Evolutionary conservation across 108 stramenopile genomes (phyloP).

Genomic region (Discostella stelligeroides): DNA sequence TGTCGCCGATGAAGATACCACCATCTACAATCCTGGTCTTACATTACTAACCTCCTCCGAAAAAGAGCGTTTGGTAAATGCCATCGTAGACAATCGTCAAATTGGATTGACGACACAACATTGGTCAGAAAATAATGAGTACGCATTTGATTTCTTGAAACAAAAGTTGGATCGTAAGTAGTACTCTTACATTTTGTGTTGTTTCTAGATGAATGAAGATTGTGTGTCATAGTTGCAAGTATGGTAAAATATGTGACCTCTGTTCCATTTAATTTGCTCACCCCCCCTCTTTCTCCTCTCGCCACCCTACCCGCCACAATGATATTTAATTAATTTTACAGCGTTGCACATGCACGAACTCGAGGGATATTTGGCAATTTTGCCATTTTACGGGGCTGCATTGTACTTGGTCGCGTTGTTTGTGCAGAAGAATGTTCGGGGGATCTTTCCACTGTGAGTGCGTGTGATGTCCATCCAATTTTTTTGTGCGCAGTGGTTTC

Average conservation of each 20-base stretch:
- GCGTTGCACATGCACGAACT: conserved; percentile 75
- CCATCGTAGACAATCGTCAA: conserved; percentile 61
- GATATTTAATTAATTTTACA: no score
- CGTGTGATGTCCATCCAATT: background rate
- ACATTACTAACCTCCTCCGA: conserved; percentile 73
- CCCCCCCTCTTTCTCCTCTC: no score
- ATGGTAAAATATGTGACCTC: no score
- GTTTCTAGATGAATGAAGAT: no score
- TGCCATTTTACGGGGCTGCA: conserved; percentile 70
- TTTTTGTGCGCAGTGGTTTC: no score
- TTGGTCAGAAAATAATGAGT: conserved; percentile 74
- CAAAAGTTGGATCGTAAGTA: conserved; percentile 59
- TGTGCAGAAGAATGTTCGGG: conserved; percentile 71
- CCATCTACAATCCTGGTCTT: conserved; percentile 87
- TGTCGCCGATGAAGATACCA: conserved; percentile 83
- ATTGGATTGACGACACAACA: conserved; percentile 41
- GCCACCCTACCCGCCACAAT: no score
- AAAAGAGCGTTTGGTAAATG: conserved; percentile 72
- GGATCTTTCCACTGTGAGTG: conserved; percentile 50
- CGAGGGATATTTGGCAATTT: conserved; percentile 63
- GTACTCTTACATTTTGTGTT: no score
- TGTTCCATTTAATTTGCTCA: no score
- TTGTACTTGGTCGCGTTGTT: conserved; percentile 75
- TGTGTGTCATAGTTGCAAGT: no score
- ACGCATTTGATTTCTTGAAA: conserved; percentile 67